A percentile compares a stretch with the other conserved stretches of the same genome.
phyloP scores from a whole-genome alignment of 352 stramenopile species.

The Pythium biforme region DNA sequence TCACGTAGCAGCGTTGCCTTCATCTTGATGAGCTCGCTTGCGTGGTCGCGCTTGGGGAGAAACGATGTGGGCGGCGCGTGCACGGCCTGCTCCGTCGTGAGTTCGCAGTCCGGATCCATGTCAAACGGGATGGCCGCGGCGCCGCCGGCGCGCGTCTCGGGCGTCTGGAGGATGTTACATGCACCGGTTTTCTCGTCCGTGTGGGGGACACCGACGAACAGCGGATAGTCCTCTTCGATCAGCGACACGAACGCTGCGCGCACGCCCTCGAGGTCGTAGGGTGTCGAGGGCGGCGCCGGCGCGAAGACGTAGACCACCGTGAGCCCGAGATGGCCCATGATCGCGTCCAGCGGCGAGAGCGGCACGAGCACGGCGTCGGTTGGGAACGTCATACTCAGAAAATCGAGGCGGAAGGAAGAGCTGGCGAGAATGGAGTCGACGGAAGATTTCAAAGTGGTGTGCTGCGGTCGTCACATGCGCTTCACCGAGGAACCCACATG shows the following conservation, averaged over 20 bases:
- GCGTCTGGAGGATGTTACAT: constrained; percentile 36
- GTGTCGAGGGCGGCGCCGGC: constrained; percentile 1
- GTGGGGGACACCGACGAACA: constrained; percentile 38
- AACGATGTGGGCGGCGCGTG: constrained; percentile 32
- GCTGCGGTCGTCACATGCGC: background rate
- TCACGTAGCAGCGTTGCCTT: constrained; percentile 48
- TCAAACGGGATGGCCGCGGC: constrained; percentile 39
- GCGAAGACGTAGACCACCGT: constrained; percentile 60
- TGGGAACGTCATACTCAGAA: background rate
- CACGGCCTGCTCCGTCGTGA: constrained; percentile 41
- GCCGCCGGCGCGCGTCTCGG: background rate
- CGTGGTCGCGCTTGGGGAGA: constrained; percentile 26
- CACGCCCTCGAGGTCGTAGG: constrained; percentile 44
- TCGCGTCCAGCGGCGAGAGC: constrained; percentile 50
- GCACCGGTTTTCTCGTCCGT: constrained; percentile 30
- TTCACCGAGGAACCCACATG: no score
- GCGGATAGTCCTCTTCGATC: constrained; percentile 46
- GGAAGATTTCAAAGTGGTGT: background rate
- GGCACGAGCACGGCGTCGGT: constrained; percentile 8
- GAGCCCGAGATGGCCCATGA: constrained; percentile 46
- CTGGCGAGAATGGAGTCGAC: background rate
- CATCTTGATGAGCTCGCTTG: constrained; percentile 28
- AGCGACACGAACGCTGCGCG: constrained; percentile 33
- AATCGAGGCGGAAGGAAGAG: background rate
- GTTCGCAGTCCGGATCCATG: constrained; percentile 12